Base-by-base conservation (phyloP, 192 early-diverging fungal species). In the Entomortierella chlamydospora region DNA sequence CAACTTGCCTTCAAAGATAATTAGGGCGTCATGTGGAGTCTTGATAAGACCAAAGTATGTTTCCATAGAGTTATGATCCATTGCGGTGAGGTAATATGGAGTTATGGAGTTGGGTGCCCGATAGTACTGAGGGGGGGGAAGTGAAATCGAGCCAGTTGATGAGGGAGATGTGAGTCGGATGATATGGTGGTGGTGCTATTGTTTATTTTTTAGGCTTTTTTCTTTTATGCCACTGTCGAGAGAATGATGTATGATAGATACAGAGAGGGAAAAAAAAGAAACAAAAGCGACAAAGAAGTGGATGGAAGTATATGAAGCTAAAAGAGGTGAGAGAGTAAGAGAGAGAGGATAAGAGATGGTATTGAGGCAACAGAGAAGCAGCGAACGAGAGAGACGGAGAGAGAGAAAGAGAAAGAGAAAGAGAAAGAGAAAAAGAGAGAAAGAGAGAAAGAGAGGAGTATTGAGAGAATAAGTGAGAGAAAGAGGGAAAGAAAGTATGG, bases 11-110 rank as follows among this genome's bases (percentile, higher is more conserved):
- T 97, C 95, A 74, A 97, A 95, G 42, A 97, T 79, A 31, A 95
- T 83, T 31, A 97, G 85, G 9, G 95, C 95, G 67, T 97, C 95
- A 69, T 94, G 91, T 55, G 93, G 91, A 11, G 94, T 89, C 82
- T 93, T 92, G 60, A 97, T 90, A 59, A 91, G 91, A 54, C 95
- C 95, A 84, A 90, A 91, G 77, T 91, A 96, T 34, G 93, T 91
- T 82, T 94, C 93, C 91, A 94, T 91, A 25, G 63, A 67, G 25
- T 25, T 67, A 54, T 79, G 76, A 41, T 79, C 76, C 76, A 79
- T 79, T 28, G 50, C 30, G 64, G 33, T 29, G 26, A n/a, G 37
- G 53, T 34, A 56, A 42, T 49, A 37, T n/a, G 29, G 55, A n/a
- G 29, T 23, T 30, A 25, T 41, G 45, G 29, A 50, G 31, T 29